phyloP scores from a whole-genome alignment of 768 basidiomycete species.

The Mrakia hoshinonis region DNA sequence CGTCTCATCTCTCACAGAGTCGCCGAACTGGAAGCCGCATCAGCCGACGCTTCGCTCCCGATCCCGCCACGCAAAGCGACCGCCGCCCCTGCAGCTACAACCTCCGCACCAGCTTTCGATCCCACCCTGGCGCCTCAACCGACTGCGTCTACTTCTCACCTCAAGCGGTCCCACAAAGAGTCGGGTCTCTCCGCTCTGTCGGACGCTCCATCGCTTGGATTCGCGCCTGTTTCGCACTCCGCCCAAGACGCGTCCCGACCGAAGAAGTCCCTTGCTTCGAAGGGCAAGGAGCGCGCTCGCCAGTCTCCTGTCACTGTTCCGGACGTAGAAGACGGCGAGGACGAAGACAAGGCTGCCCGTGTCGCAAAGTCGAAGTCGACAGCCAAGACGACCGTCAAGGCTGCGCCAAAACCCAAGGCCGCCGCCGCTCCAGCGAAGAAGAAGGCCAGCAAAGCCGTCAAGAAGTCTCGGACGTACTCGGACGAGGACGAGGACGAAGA shows the following conservation, averaged over 20 bases:
- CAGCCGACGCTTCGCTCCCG: slow-evolving; percentile 11
- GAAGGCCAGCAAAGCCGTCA: neutral
- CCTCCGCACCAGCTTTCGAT: neutral
- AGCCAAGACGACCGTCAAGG: neutral
- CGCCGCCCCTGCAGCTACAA: neutral
- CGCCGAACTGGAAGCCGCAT: slow-evolving; percentile 14
- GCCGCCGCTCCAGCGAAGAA: neutral
- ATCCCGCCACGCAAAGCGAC: slow-evolving; percentile 25
- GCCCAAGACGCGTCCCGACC: neutral
- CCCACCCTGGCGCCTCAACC: neutral
- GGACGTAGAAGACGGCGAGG: neutral
- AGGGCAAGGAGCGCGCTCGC: slow-evolving; percentile 4
- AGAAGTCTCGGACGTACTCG: no score
- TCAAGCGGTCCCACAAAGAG: slow-evolving; percentile 4
- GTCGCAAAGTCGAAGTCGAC: neutral
- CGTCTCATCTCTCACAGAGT: neutral
- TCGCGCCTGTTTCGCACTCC: neutral
- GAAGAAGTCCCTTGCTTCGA: neutral
- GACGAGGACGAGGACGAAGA: neutral
- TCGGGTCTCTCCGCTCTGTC: neutral
- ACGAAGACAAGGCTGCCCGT: neutral
- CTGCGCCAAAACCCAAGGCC: neutral
- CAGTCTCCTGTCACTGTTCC: neutral
- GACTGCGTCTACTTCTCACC: neutral
- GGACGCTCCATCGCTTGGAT: neutral